These are phyloP conservation scores for Fusarium nodosum DNA, from an alignment of 2,329 filamentous ascomycete genomes.

Conservation along the genomic window DNA sequence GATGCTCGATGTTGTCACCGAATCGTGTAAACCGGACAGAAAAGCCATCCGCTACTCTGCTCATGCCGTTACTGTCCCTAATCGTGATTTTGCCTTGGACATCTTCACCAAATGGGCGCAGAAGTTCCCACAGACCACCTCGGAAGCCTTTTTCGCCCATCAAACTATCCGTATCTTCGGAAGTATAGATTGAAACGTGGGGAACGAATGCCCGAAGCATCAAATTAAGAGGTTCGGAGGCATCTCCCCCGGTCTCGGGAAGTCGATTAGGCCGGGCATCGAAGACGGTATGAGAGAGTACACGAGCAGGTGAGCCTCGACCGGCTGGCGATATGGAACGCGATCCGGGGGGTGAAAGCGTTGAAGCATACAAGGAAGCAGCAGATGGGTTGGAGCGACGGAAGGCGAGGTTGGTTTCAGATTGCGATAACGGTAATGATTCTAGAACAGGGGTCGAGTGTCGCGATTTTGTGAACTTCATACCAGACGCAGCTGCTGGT, in stretches of 20 bases:
- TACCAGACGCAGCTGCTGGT: constrained; percentile 72
- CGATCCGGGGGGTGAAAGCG: constrained; percentile 76
- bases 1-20: constrained; percentile 68
- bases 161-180: constrained; percentile 85
- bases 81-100: constrained; percentile 90
- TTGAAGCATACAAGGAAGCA: constrained; percentile 74
- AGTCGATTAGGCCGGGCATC: constrained; percentile 61
- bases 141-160: constrained; percentile 86
- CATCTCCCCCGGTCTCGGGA: constrained; percentile 60
- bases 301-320: constrained; percentile 68
- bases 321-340: constrained; percentile 76
- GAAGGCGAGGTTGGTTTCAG: constrained; percentile 67
- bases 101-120: constrained; percentile 91
- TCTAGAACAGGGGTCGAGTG: constrained; percentile 67
- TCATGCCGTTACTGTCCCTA: constrained; percentile 88
- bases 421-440: constrained; percentile 62
- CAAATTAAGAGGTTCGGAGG: constrained; percentile 71
- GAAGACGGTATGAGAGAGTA: constrained; percentile 71
- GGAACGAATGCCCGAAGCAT: constrained; percentile 90
- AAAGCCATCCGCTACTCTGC: constrained; percentile 88
- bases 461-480: constrained; percentile 72
- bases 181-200: constrained; percentile 88
- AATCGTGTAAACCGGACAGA: constrained; percentile 86
- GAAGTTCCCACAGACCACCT: constrained; percentile 83
- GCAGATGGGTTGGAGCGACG: constrained; percentile 69